Conservation (phyloP, 2,329 filamentous ascomycete species). For the Colletotrichum caudatum region DNA sequence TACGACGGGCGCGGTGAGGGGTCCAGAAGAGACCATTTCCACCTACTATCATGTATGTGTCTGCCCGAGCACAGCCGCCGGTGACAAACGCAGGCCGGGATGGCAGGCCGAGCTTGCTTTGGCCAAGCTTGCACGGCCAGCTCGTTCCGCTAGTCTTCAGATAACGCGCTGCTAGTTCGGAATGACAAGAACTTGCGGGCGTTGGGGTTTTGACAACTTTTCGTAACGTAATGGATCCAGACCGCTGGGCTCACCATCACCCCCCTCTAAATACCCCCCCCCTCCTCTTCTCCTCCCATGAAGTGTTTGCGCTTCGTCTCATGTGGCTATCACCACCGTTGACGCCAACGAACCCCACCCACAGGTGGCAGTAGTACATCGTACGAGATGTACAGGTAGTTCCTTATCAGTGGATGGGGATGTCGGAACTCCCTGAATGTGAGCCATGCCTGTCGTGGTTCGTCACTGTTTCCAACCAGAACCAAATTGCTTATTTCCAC, state of each 20-base stretch:
- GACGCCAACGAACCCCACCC: background rate
- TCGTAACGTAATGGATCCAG: conserved; percentile 42
- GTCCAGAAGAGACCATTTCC: background rate
- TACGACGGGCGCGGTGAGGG: background rate
- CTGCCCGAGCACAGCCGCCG: background rate
- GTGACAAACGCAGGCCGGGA: background rate
- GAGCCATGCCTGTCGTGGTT: background rate
- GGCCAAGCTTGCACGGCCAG: background rate
- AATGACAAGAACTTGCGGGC: background rate
- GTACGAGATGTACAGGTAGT: too few species aligned
- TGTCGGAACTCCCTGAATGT: background rate
- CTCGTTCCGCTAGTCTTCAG: background rate
- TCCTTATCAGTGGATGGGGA: background rate
- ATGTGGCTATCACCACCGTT: background rate
- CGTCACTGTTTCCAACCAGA: background rate
- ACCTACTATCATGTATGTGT: too few species aligned
- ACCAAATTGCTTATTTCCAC: background rate
- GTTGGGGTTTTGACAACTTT: conserved; percentile 23
- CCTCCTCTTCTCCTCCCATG: background rate
- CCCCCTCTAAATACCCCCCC: too few species aligned
- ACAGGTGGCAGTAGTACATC: background rate
- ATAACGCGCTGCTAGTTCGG: conserved; percentile 3
- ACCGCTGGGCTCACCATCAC: conserved; percentile 20
- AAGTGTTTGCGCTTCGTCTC: background rate
- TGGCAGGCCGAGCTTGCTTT: conserved; percentile 12